Percentiles rank a stretch among this genome's conserved stretches.
Evolutionary conservation across 2,329 filamentous ascomycete species (phyloP).

Genomic region (Talaromyces sp.): DNA sequence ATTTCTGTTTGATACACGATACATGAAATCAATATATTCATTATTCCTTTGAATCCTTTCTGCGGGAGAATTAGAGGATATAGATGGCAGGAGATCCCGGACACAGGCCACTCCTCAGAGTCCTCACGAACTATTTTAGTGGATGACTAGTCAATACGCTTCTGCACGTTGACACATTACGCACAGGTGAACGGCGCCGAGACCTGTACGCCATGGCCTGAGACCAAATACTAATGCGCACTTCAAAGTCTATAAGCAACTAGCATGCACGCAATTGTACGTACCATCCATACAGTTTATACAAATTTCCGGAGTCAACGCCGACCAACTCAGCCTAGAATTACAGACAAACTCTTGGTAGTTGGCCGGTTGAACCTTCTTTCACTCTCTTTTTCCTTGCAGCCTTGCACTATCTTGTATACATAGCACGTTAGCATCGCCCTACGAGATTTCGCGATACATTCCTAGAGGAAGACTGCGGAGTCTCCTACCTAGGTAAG

Average conservation of each 20-base stretch:
- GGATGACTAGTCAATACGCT: neutral
- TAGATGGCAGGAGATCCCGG: neutral
- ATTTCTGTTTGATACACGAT: neutral
- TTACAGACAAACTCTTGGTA: neutral
- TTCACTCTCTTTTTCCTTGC: neutral
- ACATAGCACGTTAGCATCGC: neutral
- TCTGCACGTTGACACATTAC: too few relatives aligned
- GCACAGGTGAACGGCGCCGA: too few relatives aligned
- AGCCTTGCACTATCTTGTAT: neutral
- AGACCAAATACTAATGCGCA: too few relatives aligned
- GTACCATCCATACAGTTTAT: neutral
- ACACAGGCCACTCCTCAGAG: neutral
- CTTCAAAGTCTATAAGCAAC: neutral
- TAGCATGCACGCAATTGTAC: neutral
- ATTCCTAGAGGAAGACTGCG: neutral
- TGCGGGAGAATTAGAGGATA: neutral
- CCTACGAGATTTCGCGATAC: neutral
- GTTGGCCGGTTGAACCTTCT: neutral
- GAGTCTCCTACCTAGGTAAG: slow-evolving; percentile 1
- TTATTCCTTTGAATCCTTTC: neutral
- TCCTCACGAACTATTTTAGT: neutral
- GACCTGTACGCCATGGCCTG: too few relatives aligned
- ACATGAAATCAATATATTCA: neutral
- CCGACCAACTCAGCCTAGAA: neutral
- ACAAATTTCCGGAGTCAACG: neutral